Evolutionary conservation across 495 filamentous ascomycete species (phyloP), one percentile per base, ranked within the genome.

Genomic region (Diplogelasinospora grovesii): DNA sequence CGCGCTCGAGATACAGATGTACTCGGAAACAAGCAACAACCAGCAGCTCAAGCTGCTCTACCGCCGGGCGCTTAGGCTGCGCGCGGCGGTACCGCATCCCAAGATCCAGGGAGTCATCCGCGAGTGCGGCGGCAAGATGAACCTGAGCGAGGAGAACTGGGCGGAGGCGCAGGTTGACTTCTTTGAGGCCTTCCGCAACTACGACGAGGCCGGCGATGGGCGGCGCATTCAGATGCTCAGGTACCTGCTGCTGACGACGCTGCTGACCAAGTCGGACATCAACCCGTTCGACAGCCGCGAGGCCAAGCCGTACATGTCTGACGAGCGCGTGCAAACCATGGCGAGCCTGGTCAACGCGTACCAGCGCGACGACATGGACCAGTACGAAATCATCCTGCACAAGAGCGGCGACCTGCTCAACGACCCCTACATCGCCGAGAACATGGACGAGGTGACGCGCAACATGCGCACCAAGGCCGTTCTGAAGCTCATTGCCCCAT

Each of bases 111-210:
- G 92, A 22, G 87, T 97, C 57, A 97, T 98, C 56, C 84, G 93
- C 36, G 92, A 98, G 64, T 97, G 92, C 61, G 93, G 92, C 49
- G 92, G 92, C 45, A 98, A 98, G 70, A 98, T 98, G 92, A 89
- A 98, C 64, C 96, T 98, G 93, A 94, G 86, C 55, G 92, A 98
- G 70, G 92, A 97, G 66, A 95, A 95, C 61, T 98, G 92, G 92
- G 86, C 94, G 62, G 85, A 88, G 43, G 92, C 92, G 4, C 90
- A 96, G 57, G 89, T 80, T 48, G 93, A 95, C 62, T 98, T 98
- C 65, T 96, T 95, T 60, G 93, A 98, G 62, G 90, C 92, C 3
- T 98, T 98, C 69, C 85, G 89, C 19, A 97, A 97, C 66, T 98
- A 97, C 65, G 93, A 98, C 59, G 92, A 98, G 63, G 92, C 92